Conservation (phyloP, 2,329 filamentous ascomycete species). For the Sordariomycetes sp. region DNA sequence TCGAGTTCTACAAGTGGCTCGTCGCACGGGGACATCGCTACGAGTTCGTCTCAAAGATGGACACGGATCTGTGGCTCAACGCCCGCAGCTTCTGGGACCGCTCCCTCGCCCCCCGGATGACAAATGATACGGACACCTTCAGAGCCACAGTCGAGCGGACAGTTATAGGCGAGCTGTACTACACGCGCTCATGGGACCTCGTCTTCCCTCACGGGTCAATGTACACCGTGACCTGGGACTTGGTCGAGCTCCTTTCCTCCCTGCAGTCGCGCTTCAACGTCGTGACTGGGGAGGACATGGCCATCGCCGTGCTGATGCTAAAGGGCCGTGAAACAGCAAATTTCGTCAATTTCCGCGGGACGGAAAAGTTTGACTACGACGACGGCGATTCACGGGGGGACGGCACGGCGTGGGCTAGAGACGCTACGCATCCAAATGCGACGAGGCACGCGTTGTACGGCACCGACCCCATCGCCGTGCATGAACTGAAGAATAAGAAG, state of each 20-base stretch:
- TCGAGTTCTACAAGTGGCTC: conserved; percentile 18
- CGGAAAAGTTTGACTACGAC: conserved; percentile 17
- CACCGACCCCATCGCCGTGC: conserved; percentile 12
- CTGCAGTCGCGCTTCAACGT: conserved; percentile 13
- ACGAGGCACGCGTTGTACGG: conserved; percentile 12
- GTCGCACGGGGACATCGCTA: conserved; percentile 10
- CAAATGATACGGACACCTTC: conserved; percentile 6
- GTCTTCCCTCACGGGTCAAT: conserved; percentile 18
- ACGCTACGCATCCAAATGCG: conserved; percentile 11
- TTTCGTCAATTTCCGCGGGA: conserved; percentile 15
- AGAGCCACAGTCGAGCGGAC: conserved; percentile 11
- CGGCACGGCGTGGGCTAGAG: conserved; percentile 15
- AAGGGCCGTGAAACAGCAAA: conserved; percentile 11
- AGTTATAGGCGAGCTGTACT: conserved; percentile 16
- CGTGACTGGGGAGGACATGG: conserved; percentile 16
- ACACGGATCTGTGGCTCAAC: conserved; percentile 18
- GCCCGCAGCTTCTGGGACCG: conserved; percentile 16
- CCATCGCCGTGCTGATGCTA: conserved; percentile 14
- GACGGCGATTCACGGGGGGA: conserved; percentile 13
- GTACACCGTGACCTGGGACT: conserved; percentile 19
- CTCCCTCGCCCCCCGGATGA: conserved; percentile 12
- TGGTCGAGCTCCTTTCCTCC: conserved; percentile 13
- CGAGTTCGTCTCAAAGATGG: conserved; percentile 18
- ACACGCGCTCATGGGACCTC: conserved; percentile 11
- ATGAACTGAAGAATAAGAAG: conserved; percentile 14